Evolutionary conservation across 1,284 basidiomycete genomes (phyloP), one percentile per base, ranked within the genome.

Genomic region (Filobasidium uniguttulatum): DNA sequence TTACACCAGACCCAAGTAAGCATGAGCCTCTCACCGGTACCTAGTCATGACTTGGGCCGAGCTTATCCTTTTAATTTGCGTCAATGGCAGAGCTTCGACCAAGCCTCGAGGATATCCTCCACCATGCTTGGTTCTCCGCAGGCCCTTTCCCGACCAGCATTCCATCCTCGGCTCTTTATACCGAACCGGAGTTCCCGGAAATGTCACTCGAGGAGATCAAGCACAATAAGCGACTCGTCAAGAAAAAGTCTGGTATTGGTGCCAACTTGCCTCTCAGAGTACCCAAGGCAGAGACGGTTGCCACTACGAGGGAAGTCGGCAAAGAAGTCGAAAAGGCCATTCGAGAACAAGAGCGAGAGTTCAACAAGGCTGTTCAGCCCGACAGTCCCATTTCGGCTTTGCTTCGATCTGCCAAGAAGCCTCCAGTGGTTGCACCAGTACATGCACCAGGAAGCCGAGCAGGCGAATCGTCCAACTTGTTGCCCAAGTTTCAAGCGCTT

Each of bases 351-450:
- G 91, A 98, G 76, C 81, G 84, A 62, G 91, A 96, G 67, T 93
- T 94, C 78, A 82, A 88, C 71, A 82, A 84, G 59, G 94, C 90
- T 2, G 85, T 97, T 3, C 85, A 91, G 63, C 94, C 93, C 3
- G 89, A 87, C 46, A 86, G 82, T 57, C 93, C 94, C 0, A 93
- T 98, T 54, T 88, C 87, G 19, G 87, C 86, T 5, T 73, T 98
- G 47, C 77, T 98, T 61, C 83, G 77, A 57, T 88, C 86, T 0
- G 90, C 90, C 1, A 76, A 84, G 44, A 85, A 90, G 64, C 90
- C 90, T 0, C 75, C 93, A 34, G 74, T 93, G 48, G 83, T 91
- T 64, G 80, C 80, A 3, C 67, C 65, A 0, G 51, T 61, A 9
- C 34, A 43, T 36, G 30, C 48, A 15, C 29, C 36, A 12, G 30